Evolutionary conservation across 306 rosid genomes (phyloP), one percentile per base, ranked within the genome.

Genomic region (Albizia julibrissin): DNA sequence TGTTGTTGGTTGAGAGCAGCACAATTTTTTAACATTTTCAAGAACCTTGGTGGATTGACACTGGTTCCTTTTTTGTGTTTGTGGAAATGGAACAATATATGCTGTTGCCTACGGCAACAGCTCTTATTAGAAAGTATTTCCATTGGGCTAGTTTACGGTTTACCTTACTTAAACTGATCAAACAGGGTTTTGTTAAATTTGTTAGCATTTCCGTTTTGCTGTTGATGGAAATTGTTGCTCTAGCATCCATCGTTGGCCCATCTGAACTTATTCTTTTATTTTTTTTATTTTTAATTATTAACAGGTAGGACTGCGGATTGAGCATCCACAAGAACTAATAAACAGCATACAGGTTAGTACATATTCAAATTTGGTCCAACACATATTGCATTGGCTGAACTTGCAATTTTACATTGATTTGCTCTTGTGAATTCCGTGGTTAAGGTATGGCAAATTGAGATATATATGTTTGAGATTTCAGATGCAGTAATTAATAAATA

Each of bases 221-320:
- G 33, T 62, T 75, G 50, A 37, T 79, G 69, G 79, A 82, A 64
- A n/a, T 52, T 44, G 44, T 68, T 47, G 79, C 65, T 9, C 29
- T 58, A 10, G 13, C 65, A 58, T 24, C 65, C 65, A 22, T 58
- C 22, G 65, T 58, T 76, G 67, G 72, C 33, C 69, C 50, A 46
- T 80, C 46, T 61, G 79, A 50, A 11, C 65, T 80, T 58, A 64
- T 83, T 76, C 10, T 43, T 75, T 33, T 3, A 3, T 74, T 72
- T 69, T 16, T 6, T 66, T 76, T 80, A 0, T 58, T 86, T 73
- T 67, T 56, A 46, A 44, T 46, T 81, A 52, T 85, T 81, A 83
- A 82, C 91, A 95, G 99, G 93, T 95, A 69, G 99, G 99, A 82
- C 82, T 95, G 85, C 92, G 99, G 79, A 88, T 95, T 65, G 99